phyloP scores from a whole-genome alignment of 1,139 yeast species.

The Suhomyces bolitotheri region DNA sequence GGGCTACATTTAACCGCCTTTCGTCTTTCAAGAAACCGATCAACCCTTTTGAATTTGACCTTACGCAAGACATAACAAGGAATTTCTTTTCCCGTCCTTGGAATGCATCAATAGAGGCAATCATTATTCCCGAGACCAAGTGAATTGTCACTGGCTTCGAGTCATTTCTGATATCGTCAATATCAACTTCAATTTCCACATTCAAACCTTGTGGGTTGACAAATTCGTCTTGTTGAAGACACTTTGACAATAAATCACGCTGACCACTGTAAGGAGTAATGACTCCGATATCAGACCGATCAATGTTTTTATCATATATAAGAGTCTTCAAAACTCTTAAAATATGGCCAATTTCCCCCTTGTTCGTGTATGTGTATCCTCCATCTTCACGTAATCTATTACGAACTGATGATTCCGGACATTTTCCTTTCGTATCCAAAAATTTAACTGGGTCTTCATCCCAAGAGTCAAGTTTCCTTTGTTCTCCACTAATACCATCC shows the following conservation, averaged over 20 bases:
- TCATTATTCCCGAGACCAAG: constrained; percentile 63
- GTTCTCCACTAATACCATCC: constrained; percentile 59
- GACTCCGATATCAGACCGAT: constrained; percentile 56
- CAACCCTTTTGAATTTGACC: constrained; percentile 51
- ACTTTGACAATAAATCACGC: constrained; percentile 58
- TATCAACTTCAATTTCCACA: constrained; percentile 53
- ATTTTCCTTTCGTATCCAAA: constrained; percentile 50
- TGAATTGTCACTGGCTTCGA: constrained; percentile 58
- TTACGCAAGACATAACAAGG: constrained; percentile 60
- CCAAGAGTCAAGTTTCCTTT: constrained; percentile 45
- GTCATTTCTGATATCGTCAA: constrained; percentile 53
- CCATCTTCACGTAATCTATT: constrained; percentile 47
- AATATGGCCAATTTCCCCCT: constrained; percentile 51
- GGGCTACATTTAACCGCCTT: constrained; percentile 61
- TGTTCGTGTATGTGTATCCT: constrained; percentile 57
- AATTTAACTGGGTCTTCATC: constrained; percentile 49
- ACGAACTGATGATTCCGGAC: constrained; percentile 46
- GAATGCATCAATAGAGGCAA: constrained; percentile 68
- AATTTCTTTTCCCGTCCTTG: constrained; percentile 67
- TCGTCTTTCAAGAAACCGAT: constrained; percentile 62
- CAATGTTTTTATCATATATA: constrained; percentile 54
- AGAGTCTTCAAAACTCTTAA: constrained; percentile 48
- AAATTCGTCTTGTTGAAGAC: constrained; percentile 49
- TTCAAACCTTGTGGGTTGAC: constrained; percentile 57
- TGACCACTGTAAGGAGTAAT: constrained; percentile 77